Evolutionary conservation across 2,329 filamentous ascomycete species (phyloP), one percentile per base, ranked within the genome.

Genomic region (Aureobasidium pullulans): DNA sequence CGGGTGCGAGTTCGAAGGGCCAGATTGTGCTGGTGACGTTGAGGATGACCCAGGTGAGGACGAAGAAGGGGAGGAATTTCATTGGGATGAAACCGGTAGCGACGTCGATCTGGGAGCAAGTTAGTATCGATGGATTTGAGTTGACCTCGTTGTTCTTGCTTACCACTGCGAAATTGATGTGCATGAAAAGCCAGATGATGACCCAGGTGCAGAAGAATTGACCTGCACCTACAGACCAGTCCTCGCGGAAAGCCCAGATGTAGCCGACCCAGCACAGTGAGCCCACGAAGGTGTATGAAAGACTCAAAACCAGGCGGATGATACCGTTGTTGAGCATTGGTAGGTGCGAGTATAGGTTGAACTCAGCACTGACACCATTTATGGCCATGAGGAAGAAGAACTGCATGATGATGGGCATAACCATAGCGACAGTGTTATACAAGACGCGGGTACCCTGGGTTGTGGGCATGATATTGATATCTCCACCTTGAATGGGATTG

Each of bases 381-480:
- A 79, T 64, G 44, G 71, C 72, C 31, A 75, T 71, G 11, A 79
- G 66, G 62, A 74, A 79, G 69, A 79, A 79, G 68, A 79, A 79
- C 62, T 79, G 73, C 59, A 76, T 73, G 36, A 79, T 72, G 10
- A 79, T 64, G n/a, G 76, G 72, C 34, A 79, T 68, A 48, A 77
- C 73, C 54, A 78, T 72, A 3, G 72, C 68, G 6, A 77, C 64
- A 0, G 75, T 79, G 62, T 78, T 79, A 66, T 77, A 77, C 54
- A 79, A 69, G 0, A 76, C 64, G 1, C 74, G 66, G 1, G 74
- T 70, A 3, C 75, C 75, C 61, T 79, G 75, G 0, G 67, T 58
- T 0, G 76, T 77, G 0, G 71, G 67, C 57, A 76, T 71, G 56
- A 79, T 69, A 63, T 79, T 73, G 48, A 70, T 62, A 2, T 64